These are phyloP conservation scores for Dactylellina parvicollis DNA, from an alignment of 2,329 filamentous ascomycete species.

Conservation along the genomic window DNA sequence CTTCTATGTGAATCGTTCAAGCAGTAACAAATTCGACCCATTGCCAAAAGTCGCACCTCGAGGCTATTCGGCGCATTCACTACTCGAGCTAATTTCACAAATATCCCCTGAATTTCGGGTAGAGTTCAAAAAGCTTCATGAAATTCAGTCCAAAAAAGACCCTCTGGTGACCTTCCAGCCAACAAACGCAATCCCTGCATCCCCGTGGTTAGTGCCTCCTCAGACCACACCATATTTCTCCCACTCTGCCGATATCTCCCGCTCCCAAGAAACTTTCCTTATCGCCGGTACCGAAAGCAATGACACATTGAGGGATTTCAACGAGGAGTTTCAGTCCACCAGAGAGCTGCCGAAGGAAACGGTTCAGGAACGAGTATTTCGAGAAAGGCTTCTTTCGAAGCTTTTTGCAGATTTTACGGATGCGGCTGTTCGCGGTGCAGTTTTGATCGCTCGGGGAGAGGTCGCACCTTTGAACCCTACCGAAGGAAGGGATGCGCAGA, in stretches of 20 bases:
- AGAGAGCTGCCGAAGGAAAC: constrained; percentile 92
- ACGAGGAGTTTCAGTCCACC: constrained; percentile 97
- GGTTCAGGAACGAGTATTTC: constrained; percentile 94
- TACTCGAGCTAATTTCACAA: constrained; percentile 79
- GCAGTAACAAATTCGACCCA: constrained; percentile 94
- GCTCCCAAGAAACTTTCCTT: constrained; percentile 91
- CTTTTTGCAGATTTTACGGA: constrained; percentile 98
- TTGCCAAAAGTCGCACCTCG: constrained; percentile 82
- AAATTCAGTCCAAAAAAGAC: constrained; percentile 84
- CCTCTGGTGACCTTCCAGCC: constrained; percentile 93
- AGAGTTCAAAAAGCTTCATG: constrained; percentile 80
- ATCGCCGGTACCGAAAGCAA: constrained; percentile 91
- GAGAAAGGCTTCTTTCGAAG: constrained; percentile 92
- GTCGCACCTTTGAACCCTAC: constrained; percentile 94
- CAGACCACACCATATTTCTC: constrained; percentile 70
- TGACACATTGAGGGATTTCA: constrained; percentile 96
- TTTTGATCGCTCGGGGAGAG: constrained; percentile 90
- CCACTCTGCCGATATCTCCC: constrained; percentile 84
- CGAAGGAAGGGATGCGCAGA: constrained; percentile 90
- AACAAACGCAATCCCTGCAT: constrained; percentile 90
- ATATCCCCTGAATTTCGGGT: constrained; percentile 84
- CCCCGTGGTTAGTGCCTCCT: constrained; percentile 84
- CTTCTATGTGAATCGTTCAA: constrained; percentile 97
- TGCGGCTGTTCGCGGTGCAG: constrained; percentile 88
- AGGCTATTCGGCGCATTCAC: constrained; percentile 80